Evolutionary conservation across 2,329 filamentous ascomycete genomes (phyloP).

Genomic region (Penicillium sp.): DNA sequence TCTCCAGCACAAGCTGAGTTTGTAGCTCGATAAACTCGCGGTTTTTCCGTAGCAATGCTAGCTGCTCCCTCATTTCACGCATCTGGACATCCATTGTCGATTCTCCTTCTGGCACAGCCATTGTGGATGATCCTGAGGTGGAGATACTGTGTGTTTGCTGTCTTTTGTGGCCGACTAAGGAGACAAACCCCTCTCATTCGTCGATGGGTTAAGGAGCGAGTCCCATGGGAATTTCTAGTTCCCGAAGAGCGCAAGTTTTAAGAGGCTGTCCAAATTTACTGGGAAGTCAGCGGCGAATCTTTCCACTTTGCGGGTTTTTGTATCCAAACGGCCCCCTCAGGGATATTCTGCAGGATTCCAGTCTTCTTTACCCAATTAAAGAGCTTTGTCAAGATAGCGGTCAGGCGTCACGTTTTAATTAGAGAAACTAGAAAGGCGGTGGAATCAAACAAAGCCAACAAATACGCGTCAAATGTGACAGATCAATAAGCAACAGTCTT

Average conservation of each 20-base stretch:
- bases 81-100: not conserved
- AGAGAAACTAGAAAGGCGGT: not conserved
- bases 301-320: not conserved
- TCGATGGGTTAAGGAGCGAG: too few species aligned
- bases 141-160: not conserved
- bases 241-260: too few species aligned
- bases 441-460: not conserved
- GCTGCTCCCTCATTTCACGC: not conserved
- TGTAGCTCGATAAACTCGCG: constrained; percentile 1
- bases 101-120: not conserved
- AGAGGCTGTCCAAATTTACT: too few species aligned
- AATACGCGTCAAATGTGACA: not conserved
- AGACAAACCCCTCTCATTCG: too few species aligned
- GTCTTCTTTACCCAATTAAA: not conserved
- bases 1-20: not conserved
- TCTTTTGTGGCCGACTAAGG: not conserved
- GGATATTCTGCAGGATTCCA: not conserved
- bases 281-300: not conserved
- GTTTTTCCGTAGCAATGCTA: not conserved
- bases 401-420: not conserved
- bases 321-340: too few species aligned
- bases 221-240: too few species aligned
- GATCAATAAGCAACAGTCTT: too few species aligned
- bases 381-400: not conserved
- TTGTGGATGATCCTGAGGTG: not conserved